A percentile compares a stretch with the other conserved stretches of the same genome.
Evolutionary conservation across 768 basidiomycete genomes (phyloP).

Genomic region (Hericium coralloides): DNA sequence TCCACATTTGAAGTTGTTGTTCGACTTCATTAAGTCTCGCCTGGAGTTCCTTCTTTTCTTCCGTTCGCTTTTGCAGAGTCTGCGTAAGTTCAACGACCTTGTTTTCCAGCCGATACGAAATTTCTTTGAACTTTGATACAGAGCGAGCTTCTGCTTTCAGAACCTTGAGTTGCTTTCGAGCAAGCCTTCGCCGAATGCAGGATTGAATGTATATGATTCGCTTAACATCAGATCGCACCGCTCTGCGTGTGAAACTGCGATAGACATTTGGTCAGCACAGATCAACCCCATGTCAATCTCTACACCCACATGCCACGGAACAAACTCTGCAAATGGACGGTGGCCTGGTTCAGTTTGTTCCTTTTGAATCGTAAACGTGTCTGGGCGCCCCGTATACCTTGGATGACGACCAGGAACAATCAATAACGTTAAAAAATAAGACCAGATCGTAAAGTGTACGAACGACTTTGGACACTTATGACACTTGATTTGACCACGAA

Average conservation of each 20-base stretch:
- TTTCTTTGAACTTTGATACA: constrained; percentile 97
- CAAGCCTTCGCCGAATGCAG: constrained; percentile 82
- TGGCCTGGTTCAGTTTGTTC: constrained; percentile 49
- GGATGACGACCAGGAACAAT: not conserved
- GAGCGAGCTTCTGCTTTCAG: constrained; percentile 92
- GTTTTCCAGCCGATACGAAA: constrained; percentile 95
- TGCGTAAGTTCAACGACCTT: constrained; percentile 99
- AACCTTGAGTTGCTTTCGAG: constrained; percentile 74
- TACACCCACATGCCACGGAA: constrained; percentile 78
- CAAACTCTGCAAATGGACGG: constrained; percentile 69
- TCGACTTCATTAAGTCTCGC: constrained; percentile 70
- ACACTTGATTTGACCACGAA: constrained; percentile 51
- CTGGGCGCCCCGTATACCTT: constrained; percentile 58
- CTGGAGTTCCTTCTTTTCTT: constrained; percentile 84
- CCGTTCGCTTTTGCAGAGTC: constrained; percentile 78
- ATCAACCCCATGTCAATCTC: constrained; percentile 4
- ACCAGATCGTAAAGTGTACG: constrained; percentile 25
- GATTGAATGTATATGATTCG: constrained; percentile 84
- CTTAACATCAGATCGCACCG: constrained; percentile 49
- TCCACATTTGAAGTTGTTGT: constrained; percentile 79
- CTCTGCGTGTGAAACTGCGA: constrained; percentile 44
- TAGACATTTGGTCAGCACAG: constrained; percentile 1
- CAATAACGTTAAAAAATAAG: not conserved
- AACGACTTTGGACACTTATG: constrained; percentile 77
- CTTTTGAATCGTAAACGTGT: constrained; percentile 53